phyloP scores from a whole-genome alignment of 495 filamentous ascomycete species.

The Penicillium samsonianum region DNA sequence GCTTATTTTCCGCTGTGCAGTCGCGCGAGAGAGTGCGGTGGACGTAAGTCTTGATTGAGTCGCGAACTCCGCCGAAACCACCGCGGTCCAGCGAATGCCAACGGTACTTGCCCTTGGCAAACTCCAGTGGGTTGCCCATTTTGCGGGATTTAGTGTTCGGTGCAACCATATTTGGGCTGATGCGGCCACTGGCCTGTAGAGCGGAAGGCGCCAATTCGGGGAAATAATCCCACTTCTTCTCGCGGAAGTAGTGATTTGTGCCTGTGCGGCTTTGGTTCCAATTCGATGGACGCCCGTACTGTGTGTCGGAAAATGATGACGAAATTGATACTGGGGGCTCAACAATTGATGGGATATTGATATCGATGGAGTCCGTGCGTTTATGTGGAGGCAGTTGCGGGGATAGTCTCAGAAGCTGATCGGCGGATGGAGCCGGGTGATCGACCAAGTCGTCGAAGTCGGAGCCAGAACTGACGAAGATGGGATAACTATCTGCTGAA shows the following conservation, averaged over 20 bases:
- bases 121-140: constrained; percentile 31
- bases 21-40: constrained; percentile 35
- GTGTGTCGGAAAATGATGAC: constrained; percentile 31
- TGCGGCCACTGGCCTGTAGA: constrained; percentile 20
- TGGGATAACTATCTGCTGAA: constrained; percentile 40
- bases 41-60: constrained; percentile 44
- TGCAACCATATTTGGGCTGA: constrained; percentile 12
- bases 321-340: constrained; percentile 1
- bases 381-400: constrained; percentile 16
- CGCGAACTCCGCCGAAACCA: constrained; percentile 33
- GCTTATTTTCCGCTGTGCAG: constrained; percentile 26
- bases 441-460: constrained; percentile 35
- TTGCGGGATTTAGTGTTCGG: constrained; percentile 22
- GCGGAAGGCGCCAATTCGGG: constrained; percentile 44
- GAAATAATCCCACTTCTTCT: constrained; percentile 54
- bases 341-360: constrained; percentile 1
- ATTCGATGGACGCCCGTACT: constrained; percentile 26
- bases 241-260: constrained; percentile 49
- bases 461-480: constrained; percentile 41
- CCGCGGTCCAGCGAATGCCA: constrained; percentile 32
- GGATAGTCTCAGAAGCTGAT: constrained; percentile 14
- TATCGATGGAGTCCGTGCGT: constrained; percentile 22
- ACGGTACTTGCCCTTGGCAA: constrained; percentile 22
- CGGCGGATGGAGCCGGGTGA: constrained; percentile 21
- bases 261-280: constrained; percentile 31